Evolutionary conservation across 2,329 filamentous ascomycete species (phyloP).

Genomic region (Ramularia collo-cygni): DNA sequence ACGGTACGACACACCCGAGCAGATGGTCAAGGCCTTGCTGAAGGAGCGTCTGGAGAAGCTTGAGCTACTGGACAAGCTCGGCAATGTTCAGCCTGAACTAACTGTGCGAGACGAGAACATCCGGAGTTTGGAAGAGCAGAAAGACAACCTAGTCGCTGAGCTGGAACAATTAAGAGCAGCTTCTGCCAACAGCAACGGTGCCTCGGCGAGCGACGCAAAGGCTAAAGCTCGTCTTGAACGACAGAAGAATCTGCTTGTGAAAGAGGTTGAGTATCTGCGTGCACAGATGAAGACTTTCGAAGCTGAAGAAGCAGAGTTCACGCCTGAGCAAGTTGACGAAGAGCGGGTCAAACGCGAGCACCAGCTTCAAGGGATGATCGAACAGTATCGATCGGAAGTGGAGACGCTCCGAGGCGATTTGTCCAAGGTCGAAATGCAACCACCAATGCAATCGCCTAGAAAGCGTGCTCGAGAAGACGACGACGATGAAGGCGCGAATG

Average conservation of each 20-base stretch:
- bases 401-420: conserved; percentile 68
- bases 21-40: conserved; percentile 75
- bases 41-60: conserved; percentile 74
- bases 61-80: conserved; percentile 72
- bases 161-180: conserved; percentile 58
- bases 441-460: conserved; percentile 42
- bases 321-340: conserved; percentile 71
- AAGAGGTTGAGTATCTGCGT: conserved; percentile 89
- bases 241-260: conserved; percentile 75
- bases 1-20: conserved; percentile 83
- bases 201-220: conserved; percentile 53
- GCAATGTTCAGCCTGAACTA: conserved; percentile 70
- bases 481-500: conserved; percentile 49
- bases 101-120: conserved; percentile 70
- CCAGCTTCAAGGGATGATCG: conserved; percentile 78
- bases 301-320: conserved; percentile 78
- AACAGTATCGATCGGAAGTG: conserved; percentile 77
- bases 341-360: conserved; percentile 66
- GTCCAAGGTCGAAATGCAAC: conserved; percentile 51
- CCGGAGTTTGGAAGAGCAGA: conserved; percentile 64
- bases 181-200: conserved; percentile 12
- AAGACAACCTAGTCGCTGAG: conserved; percentile 56
- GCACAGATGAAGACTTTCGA: conserved; percentile 85
- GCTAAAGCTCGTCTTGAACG: conserved; percentile 70
- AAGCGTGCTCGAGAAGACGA: conserved; percentile 38